A percentile compares a stretch with the other conserved stretches of the same genome.
Conservation (phyloP, 2,329 filamentous ascomycete genomes). For the Phialocephala sp. region DNA sequence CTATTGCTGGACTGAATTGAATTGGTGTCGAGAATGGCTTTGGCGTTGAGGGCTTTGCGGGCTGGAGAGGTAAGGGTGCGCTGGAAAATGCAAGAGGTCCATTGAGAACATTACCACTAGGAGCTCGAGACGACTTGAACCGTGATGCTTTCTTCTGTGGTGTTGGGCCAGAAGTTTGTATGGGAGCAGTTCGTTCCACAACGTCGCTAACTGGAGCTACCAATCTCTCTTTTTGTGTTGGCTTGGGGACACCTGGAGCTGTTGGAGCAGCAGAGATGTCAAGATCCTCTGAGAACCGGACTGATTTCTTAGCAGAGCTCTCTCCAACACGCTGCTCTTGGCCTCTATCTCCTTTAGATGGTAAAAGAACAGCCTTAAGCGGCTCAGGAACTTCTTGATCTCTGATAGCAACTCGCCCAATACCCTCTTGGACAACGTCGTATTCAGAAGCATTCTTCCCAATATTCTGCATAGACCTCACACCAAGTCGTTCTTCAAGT, state of each 20-base stretch:
- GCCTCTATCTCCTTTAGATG: background rate
- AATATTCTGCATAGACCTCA: slow-evolving; percentile 59
- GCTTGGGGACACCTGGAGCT: slow-evolving; percentile 34
- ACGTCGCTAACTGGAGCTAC: slow-evolving; percentile 56
- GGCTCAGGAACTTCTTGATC: slow-evolving; percentile 27
- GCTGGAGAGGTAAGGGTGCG: slow-evolving; percentile 30
- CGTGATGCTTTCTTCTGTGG: slow-evolving; percentile 47
- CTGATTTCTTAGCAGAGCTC: slow-evolving; percentile 62
- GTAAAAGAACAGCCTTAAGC: background rate
- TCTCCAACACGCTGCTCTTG: background rate
- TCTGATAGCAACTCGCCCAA: slow-evolving; percentile 62
- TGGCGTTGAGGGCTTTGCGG: slow-evolving; percentile 33
- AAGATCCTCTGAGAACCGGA: slow-evolving; percentile 78
- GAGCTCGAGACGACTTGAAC: slow-evolving; percentile 47
- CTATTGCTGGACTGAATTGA: slow-evolving; percentile 34
- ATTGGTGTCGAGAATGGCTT: slow-evolving; percentile 38
- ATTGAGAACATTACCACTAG: slow-evolving; percentile 25
- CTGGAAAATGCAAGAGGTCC: slow-evolving; percentile 31
- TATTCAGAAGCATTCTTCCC: slow-evolving; percentile 51
- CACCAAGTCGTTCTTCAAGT: slow-evolving; percentile 76
- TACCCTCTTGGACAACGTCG: slow-evolving; percentile 53
- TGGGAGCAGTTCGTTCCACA: slow-evolving; percentile 39
- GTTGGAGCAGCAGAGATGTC: slow-evolving; percentile 66
- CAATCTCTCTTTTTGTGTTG: slow-evolving; percentile 22
- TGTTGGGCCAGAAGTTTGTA: slow-evolving; percentile 23